Conservation (phyloP, 2,329 filamentous ascomycete species). For the Phyllosticta citriasiana region DNA sequence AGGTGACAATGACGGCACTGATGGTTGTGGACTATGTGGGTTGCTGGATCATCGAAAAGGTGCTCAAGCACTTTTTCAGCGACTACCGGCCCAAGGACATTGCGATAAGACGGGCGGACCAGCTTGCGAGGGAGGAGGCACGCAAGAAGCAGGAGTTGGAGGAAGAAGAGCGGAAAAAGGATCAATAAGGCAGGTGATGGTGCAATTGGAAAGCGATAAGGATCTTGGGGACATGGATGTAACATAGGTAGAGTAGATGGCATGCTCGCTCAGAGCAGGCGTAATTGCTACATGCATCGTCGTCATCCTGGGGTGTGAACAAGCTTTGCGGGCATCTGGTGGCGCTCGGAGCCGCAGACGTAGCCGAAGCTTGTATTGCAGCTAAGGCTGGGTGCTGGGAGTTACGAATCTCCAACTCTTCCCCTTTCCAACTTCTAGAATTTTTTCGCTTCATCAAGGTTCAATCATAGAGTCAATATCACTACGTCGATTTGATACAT, state of each 20-base stretch:
- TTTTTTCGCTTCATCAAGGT: neutral
- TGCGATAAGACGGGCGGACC: conserved; percentile 73
- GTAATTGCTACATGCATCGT: neutral
- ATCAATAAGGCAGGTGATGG: conserved; percentile 8
- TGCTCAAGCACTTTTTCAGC: conserved; percentile 75
- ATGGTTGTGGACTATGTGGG: conserved; percentile 84
- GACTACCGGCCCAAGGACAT: conserved; percentile 94
- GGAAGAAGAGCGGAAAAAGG: conserved; percentile 26
- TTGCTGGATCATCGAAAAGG: conserved; percentile 81
- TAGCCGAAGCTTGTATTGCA: neutral
- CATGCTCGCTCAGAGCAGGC: neutral
- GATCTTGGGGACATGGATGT: neutral
- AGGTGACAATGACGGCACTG: conserved; percentile 66
- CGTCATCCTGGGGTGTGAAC: neutral
- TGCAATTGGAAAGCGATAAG: neutral
- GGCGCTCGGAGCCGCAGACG: neutral
- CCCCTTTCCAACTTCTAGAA: neutral
- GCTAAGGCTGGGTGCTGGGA: neutral
- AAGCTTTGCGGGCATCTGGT: neutral
- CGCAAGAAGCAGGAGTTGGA: conserved; percentile 52
- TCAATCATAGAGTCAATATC: neutral
- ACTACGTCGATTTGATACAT: too few species aligned
- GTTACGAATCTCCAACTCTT: neutral
- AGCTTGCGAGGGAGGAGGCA: conserved; percentile 64
- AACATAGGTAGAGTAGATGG: neutral